Conservation (phyloP, 768 basidiomycete genomes). For the Hydnomerulius pinastri region DNA sequence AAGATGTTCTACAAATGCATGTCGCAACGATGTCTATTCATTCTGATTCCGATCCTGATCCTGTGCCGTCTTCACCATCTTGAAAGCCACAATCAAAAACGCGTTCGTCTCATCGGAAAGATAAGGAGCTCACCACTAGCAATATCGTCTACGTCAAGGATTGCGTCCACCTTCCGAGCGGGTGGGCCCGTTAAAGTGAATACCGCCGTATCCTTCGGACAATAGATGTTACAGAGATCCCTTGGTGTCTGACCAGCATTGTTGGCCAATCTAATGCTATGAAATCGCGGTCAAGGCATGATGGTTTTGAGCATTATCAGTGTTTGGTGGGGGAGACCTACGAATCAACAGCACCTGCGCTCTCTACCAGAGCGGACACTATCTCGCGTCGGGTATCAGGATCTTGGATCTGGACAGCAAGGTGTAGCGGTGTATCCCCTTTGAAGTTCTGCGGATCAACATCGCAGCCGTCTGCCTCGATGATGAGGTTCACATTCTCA, state of each 20-base stretch:
- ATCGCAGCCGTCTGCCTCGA: slow-evolving; percentile 28
- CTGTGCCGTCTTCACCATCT: slow-evolving; percentile 9
- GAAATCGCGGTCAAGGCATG: neutral
- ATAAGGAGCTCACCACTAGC: slow-evolving; percentile 16
- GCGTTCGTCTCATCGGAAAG: neutral
- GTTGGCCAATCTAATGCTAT: slow-evolving; percentile 25
- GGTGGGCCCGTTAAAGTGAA: slow-evolving; percentile 21
- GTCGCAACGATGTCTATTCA: neutral
- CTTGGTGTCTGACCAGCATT: slow-evolving; percentile 30
- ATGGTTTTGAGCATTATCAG: neutral
- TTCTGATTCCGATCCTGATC: slow-evolving; percentile 1
- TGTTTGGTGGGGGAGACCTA: slow-evolving; percentile 4
- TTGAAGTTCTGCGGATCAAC: slow-evolving; percentile 26
- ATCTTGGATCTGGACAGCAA: slow-evolving; percentile 24
- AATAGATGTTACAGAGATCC: slow-evolving; percentile 22
- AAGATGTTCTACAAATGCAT: neutral
- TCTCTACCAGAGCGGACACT: slow-evolving; percentile 24
- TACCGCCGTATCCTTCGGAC: slow-evolving; percentile 16
- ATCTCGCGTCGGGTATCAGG: slow-evolving; percentile 15
- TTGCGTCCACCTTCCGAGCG: slow-evolving; percentile 5
- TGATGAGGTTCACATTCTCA: slow-evolving; percentile 24
- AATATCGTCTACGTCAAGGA: slow-evolving; percentile 18
- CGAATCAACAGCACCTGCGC: slow-evolving; percentile 26
- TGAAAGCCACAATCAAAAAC: neutral
- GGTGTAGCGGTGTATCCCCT: slow-evolving; percentile 31